Conservation (phyloP, 1,139 yeast genomes). For the Torulaspora pretoriensis region DNA sequence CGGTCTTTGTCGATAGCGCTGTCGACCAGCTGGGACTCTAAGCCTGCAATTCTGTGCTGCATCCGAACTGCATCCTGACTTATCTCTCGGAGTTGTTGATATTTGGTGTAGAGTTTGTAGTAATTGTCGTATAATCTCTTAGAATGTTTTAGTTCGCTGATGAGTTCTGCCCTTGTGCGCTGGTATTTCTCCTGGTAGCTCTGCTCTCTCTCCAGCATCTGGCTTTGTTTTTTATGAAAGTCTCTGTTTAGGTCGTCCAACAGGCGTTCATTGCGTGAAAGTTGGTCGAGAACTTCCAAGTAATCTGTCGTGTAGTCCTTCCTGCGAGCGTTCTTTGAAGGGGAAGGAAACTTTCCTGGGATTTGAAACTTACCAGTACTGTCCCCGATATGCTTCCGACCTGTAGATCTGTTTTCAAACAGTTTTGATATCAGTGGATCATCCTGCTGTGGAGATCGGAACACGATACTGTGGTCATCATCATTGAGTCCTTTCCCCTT, state of each 20-base stretch:
- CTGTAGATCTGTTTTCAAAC: slow-evolving; percentile 13
- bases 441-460: slow-evolving; percentile 17
- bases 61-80: slow-evolving; percentile 17
- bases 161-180: slow-evolving; percentile 37
- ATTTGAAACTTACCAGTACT: slow-evolving; percentile 6
- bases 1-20: slow-evolving; percentile 22
- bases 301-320: slow-evolving; percentile 24
- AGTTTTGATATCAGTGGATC: slow-evolving; percentile 25
- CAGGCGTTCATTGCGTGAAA: slow-evolving; percentile 30
- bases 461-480: slow-evolving; percentile 10
- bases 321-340: slow-evolving; percentile 8
- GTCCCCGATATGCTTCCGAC: not conserved
- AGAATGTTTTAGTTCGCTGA: slow-evolving; percentile 34
- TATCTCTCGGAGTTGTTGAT: slow-evolving; percentile 39
- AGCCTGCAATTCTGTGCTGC: slow-evolving; percentile 22
- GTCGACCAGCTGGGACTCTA: slow-evolving; percentile 30
- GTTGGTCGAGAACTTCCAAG: slow-evolving; percentile 21
- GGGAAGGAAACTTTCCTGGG: slow-evolving; percentile 29
- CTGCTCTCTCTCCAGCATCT: slow-evolving; percentile 21
- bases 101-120: slow-evolving; percentile 42
- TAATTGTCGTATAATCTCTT: slow-evolving; percentile 39
- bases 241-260: slow-evolving; percentile 24
- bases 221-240: slow-evolving; percentile 22
- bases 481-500: slow-evolving; percentile 8
- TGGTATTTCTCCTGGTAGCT: slow-evolving; percentile 38